phyloP scores from a whole-genome alignment of 1,139 yeast species.

The Saccharomyces hybrid region DNA sequence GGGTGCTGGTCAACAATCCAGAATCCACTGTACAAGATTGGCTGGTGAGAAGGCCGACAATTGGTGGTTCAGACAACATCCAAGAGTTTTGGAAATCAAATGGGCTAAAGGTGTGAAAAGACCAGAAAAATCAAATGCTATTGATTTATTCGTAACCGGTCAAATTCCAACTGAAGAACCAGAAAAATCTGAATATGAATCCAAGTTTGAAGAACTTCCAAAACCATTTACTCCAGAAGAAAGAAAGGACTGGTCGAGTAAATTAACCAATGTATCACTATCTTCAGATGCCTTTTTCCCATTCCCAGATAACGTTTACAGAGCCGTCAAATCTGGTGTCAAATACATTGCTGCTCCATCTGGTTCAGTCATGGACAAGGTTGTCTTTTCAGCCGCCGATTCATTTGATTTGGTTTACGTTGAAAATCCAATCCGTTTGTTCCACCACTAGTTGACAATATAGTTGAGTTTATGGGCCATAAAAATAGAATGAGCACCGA shows the following conservation, averaged over 20 bases:
- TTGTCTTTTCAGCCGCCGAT: conserved; percentile 92
- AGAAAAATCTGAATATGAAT: conserved; percentile 84
- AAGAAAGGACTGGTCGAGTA: conserved; percentile 76
- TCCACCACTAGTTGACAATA: conserved; percentile 65
- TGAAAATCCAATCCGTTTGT: conserved; percentile 91
- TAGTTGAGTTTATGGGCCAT: background rate
- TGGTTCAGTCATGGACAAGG: conserved; percentile 96
- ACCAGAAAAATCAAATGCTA: conserved; percentile 97
- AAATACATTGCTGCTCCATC: conserved; percentile 93
- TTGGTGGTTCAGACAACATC: conserved; percentile 99
- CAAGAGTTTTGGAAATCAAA: conserved; percentile 80
- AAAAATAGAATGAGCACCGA: background rate
- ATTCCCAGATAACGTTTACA: conserved; percentile 96
- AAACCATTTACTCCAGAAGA: conserved; percentile 74
- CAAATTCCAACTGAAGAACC: conserved; percentile 91
- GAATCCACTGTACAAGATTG: conserved; percentile 96
- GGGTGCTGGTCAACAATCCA: conserved; percentile 98
- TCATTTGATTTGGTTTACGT: conserved; percentile 79
- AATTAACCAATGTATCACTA: conserved; percentile 77
- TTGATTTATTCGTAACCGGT: conserved; percentile 82
- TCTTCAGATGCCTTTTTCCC: conserved; percentile 99
- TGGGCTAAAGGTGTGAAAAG: conserved; percentile 98
- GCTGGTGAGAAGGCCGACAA: conserved; percentile 99
- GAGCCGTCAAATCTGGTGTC: conserved; percentile 95
- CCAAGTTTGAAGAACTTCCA: conserved; percentile 79